A percentile compares a stretch with the other conserved stretches of the same genome.
Evolutionary conservation across 441 rosid species (phyloP).

Genomic region (Adansonia rubrostipa): DNA sequence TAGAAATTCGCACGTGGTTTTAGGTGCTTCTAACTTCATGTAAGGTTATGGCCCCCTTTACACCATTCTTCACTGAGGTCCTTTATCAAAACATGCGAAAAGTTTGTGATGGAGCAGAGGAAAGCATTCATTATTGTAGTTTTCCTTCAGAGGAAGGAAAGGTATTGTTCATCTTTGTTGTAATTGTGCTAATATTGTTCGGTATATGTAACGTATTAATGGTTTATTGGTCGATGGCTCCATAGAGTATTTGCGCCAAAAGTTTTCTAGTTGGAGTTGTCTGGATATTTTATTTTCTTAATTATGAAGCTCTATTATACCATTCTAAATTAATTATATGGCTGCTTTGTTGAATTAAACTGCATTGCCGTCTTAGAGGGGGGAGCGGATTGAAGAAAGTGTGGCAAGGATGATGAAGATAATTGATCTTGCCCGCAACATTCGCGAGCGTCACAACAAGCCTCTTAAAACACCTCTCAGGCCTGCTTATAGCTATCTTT

Average conservation of each 20-base stretch:
- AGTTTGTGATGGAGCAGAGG: conserved; percentile 69
- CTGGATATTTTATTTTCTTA: conserved; percentile 18
- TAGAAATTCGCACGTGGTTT: conserved; percentile 25
- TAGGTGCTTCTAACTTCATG: conserved; percentile 95
- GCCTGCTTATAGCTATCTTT: conserved; percentile 43
- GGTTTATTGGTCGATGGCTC: neutral
- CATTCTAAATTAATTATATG: neutral
- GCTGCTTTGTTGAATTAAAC: conserved; percentile 13
- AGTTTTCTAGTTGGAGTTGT: neutral
- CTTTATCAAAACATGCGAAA: conserved; percentile 93
- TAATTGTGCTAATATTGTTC: neutral
- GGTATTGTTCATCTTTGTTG: conserved; percentile 43
- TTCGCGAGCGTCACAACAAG: conserved; percentile 90
- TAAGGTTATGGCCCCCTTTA: conserved; percentile 96
- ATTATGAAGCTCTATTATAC: neutral
- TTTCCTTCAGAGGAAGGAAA: conserved; percentile 82
- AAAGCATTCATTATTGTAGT: conserved; percentile 87
- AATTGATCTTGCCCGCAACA: conserved; percentile 95
- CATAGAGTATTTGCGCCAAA: neutral
- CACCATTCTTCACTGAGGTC: conserved; percentile 95
- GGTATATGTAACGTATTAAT: neutral
- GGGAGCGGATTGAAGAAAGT: conserved; percentile 87
- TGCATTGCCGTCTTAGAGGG: conserved; percentile 57
- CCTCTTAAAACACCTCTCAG: conserved; percentile 95
- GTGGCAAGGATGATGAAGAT: conserved; percentile 94